A percentile compares a stretch with the other conserved stretches of the same genome.
These are phyloP conservation scores for Cytospora chrysosperma DNA, from an alignment of 2,329 filamentous ascomycete genomes.

Conservation along the genomic window DNA sequence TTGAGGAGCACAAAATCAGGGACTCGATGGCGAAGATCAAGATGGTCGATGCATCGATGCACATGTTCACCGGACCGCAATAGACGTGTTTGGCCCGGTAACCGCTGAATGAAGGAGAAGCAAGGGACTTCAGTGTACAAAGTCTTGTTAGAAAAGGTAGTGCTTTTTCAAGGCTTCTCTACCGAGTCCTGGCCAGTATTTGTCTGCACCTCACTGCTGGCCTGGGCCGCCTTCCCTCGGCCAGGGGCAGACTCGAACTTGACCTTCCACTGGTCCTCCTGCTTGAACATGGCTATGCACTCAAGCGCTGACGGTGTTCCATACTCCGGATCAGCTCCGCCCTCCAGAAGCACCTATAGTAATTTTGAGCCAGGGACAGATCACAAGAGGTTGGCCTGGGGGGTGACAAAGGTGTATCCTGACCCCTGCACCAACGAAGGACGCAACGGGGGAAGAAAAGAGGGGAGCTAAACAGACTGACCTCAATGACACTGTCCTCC, in stretches of 20 bases:
- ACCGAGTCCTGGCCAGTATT: background rate
- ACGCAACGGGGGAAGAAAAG: background rate
- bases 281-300: conserved; percentile 52
- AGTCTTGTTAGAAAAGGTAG: too few relatives aligned
- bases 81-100: too few relatives aligned
- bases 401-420: background rate
- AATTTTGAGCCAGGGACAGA: background rate
- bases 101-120: too few relatives aligned
- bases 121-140: background rate
- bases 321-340: conserved; percentile 54
- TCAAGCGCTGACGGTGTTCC: conserved; percentile 50
- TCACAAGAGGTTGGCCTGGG: background rate
- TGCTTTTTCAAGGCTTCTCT: too few relatives aligned
- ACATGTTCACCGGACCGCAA: too few relatives aligned
- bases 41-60: too few relatives aligned
- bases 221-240: conserved; percentile 41
- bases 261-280: conserved; percentile 48
- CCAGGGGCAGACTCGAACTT: conserved; percentile 51
- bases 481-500: conserved; percentile 62
- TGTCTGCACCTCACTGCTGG: background rate
- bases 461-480: conserved; percentile 29
- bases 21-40: too few relatives aligned
- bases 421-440: background rate
- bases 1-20: too few relatives aligned
- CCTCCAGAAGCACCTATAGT: conserved; percentile 45